Conservation (phyloP, 2,329 filamentous ascomycete genomes). For the Aspergillus japonicus region DNA sequence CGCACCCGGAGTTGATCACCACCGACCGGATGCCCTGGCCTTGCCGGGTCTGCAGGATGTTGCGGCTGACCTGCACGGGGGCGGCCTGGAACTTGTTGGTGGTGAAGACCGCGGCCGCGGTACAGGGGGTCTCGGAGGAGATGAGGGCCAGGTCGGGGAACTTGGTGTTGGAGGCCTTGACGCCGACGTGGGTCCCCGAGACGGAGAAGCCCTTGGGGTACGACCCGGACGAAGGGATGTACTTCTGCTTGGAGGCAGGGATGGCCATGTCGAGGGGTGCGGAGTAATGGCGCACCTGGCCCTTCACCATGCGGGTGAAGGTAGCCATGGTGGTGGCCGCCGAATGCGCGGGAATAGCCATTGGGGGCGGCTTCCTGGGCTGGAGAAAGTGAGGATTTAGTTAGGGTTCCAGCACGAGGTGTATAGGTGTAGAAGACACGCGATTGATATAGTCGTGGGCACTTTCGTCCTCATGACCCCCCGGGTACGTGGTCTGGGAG, state of each 20-base stretch:
- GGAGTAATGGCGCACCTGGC: constrained; percentile 46
- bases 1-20: constrained; percentile 92
- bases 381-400: not conserved
- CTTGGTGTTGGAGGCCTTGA: constrained; percentile 88
- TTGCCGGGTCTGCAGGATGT: constrained; percentile 64
- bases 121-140: constrained; percentile 79
- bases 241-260: constrained; percentile 82
- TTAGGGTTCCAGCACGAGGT: not conserved
- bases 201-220: constrained; percentile 90
- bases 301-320: constrained; percentile 37
- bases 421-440: not conserved
- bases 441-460: not conserved
- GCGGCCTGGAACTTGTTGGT: constrained; percentile 98
- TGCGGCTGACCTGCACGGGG: constrained; percentile 80
- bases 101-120: constrained; percentile 90
- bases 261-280: constrained; percentile 53
- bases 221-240: constrained; percentile 77
- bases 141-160: constrained; percentile 90
- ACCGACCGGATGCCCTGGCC: constrained; percentile 75
- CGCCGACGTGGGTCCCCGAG: constrained; percentile 84
- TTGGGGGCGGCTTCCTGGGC: constrained; percentile 12
- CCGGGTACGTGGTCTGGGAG: not conserved
- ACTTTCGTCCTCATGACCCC: not conserved
- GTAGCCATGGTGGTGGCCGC: constrained; percentile 32
- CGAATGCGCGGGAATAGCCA: constrained; percentile 29